These are phyloP conservation scores for Colletotrichum sp. DNA, from an alignment of 2,329 filamentous ascomycete species.

Conservation along the genomic window DNA sequence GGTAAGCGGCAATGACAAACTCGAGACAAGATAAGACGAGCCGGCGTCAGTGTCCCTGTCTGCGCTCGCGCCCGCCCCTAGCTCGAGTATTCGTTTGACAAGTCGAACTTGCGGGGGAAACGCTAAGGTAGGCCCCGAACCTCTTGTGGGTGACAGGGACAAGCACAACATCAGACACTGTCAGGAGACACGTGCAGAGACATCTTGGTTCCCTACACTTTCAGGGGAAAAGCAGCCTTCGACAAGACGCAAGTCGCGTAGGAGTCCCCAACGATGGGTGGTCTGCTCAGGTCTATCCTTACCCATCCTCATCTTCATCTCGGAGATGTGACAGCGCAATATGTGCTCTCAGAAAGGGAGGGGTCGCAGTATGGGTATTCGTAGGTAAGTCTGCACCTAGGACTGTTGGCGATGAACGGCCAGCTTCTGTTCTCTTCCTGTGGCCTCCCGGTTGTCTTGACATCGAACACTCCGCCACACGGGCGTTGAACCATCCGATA, in stretches of 20 bases:
- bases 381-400: background rate
- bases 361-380: background rate
- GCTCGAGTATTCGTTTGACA: conserved; percentile 15
- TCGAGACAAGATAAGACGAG: conserved; percentile 1
- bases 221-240: background rate
- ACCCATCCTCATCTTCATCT: background rate
- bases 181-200: conserved; percentile 5
- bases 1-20: background rate
- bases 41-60: background rate
- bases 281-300: background rate
- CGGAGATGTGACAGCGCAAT: background rate
- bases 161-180: conserved; percentile 19
- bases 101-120: conserved; percentile 21
- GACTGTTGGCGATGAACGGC: background rate
- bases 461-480: background rate
- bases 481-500: background rate
- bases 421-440: background rate
- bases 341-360: background rate
- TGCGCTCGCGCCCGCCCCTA: conserved; percentile 2
- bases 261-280: background rate
- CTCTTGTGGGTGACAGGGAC: conserved; percentile 13
- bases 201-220: background rate
- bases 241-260: background rate
- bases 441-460: background rate
- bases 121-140: conserved; percentile 11